Evolutionary conservation across 257 asterid species (phyloP).

Genomic region (Lycium barbarum): DNA sequence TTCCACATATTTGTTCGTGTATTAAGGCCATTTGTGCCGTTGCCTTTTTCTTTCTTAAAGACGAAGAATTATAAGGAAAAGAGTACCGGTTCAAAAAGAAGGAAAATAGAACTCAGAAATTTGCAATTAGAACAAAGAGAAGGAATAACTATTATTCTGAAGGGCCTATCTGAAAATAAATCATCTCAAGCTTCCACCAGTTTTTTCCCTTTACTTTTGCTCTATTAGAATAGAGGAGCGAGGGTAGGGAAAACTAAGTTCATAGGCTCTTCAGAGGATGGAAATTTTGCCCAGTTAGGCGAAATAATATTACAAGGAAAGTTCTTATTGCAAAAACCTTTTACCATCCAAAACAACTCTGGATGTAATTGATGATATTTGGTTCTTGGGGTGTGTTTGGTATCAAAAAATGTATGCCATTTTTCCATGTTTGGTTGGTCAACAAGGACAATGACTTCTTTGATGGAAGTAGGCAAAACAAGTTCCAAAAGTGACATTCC

Average conservation of each 20-base stretch:
- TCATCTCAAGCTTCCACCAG: neutral
- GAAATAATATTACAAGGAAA: neutral
- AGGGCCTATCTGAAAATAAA: neutral
- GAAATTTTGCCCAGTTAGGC: neutral
- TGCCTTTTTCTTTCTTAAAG: neutral
- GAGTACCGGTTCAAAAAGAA: neutral
- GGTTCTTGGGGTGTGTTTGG: neutral
- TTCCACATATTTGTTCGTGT: neutral
- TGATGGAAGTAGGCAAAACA: too few relatives aligned
- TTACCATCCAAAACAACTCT: neutral
- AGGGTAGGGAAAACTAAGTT: neutral
- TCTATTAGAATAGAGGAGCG: neutral
- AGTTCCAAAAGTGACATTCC: too few relatives aligned
- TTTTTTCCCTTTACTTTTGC: neutral
- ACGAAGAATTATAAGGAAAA: neutral
- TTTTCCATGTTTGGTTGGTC: too few relatives aligned
- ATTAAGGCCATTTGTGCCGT: neutral
- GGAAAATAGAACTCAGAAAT: neutral
- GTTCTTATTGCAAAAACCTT: neutral
- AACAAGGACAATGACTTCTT: too few relatives aligned
- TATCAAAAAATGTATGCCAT: too few relatives aligned
- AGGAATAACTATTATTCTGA: neutral
- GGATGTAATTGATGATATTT: neutral
- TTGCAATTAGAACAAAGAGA: neutral
- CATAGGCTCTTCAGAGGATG: neutral